Evolutionary conservation across 2,329 filamentous ascomycete species (phyloP), one percentile per base, ranked within the genome.

Genomic region (Rutstroemia sp.): DNA sequence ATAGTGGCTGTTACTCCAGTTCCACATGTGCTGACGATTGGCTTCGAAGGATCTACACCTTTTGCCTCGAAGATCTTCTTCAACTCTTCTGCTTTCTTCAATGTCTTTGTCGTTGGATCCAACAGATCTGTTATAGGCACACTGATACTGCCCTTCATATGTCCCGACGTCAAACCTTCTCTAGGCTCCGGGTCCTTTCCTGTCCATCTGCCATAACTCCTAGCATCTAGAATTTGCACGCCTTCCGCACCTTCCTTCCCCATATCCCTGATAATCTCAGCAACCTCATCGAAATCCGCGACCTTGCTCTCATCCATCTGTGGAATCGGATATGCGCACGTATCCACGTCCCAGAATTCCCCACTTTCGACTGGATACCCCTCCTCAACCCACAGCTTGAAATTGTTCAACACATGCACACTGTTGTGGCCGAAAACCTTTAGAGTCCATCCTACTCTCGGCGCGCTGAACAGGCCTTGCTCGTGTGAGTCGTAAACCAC

Each of bases 401-500:
- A 99, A 75, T 99, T 99, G 75, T 99, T 95, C 55, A 99, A 75
- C 18, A 99, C 74, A 71, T 96, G 91, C 14, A 99, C 92, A 61
- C 83, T 86, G 46, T 83, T 77, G 71, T 99, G 94, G 1, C 94
- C 94, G 71, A 97, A 97, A 37, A 90, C 83, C 67, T 83, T 84
- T 62, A 99, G 77, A 1, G 92, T 99, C 94, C 94, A 99, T 57
- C 86, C 92, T 0, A 96, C 92, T 44, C 94, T 82, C 4, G 94
- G 94, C 1, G 92, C 94, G 65, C 88, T 94, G 74, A 99, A 95
- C 59, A 99, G 92, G 9, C 94, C 94, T 30, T 92, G 76, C 75
- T 97, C 92, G 61, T 90, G 86, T 27, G 85, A 87, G 70, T 99
- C 94, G 69, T 99, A 99, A 5, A 99, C 90, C 0, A 99, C 94